Percentiles rank a stretch among this genome's conserved stretches.
Conservation (phyloP, 139 green algal species). For the Chlorella ohadii region DNA sequence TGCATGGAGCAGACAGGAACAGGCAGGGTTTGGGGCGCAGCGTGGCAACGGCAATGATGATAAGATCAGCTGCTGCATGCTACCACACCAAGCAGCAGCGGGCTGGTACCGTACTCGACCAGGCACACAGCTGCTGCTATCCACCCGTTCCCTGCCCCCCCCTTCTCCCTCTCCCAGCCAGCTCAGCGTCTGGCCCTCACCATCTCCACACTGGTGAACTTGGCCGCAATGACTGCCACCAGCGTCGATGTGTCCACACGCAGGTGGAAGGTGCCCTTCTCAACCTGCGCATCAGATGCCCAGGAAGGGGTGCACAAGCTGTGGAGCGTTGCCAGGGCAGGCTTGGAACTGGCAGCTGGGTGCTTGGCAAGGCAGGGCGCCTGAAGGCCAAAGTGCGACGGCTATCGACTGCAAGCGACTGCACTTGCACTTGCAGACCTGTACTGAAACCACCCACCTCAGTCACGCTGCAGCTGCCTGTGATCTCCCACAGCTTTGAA, state of each 20-base stretch:
- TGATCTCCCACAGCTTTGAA: conserved; percentile 28
- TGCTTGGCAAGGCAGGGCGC: background rate
- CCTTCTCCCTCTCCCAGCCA: background rate
- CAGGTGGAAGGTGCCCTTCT: conserved; percentile 1
- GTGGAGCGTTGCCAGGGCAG: no score
- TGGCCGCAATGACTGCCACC: conserved; percentile 10
- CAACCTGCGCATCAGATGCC: background rate
- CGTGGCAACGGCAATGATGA: no score
- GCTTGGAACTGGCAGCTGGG: background rate
- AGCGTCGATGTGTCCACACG: conserved; percentile 15
- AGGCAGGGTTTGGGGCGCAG: background rate
- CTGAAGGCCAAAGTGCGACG: no score
- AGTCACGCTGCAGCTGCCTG: background rate
- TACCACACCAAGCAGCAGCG: no score
- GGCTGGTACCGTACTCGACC: no score
- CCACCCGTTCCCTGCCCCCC: no score
- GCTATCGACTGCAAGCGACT: no score
- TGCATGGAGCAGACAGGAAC: background rate
- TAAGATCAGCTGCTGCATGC: no score
- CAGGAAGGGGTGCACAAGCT: no score
- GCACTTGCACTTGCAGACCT: no score
- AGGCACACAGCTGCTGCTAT: no score
- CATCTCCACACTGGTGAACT: conserved; percentile 13
- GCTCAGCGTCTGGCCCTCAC: no score
- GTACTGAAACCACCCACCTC: background rate